phyloP scores from a whole-genome alignment of 352 stramenopile genomes.

The Aphanomyces astaci region DNA sequence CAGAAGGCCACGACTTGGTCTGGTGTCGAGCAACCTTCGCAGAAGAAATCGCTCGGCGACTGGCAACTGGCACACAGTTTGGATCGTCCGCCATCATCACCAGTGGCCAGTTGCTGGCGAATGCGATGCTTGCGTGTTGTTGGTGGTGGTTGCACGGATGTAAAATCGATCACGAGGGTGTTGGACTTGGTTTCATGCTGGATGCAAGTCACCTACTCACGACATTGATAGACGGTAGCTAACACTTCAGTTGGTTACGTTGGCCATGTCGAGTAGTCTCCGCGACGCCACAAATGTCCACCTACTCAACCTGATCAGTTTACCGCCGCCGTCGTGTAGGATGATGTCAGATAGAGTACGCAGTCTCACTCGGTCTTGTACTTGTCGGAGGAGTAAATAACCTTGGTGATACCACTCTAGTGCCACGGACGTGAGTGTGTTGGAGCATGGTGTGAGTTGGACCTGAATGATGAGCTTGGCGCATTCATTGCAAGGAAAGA shows the following conservation, averaged over 20 bases:
- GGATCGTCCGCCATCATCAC: neutral
- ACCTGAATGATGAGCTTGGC: constrained; percentile 98
- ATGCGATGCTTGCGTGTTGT: neutral
- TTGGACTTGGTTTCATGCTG: constrained; percentile 52
- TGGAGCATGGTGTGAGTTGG: neutral
- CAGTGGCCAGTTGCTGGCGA: neutral
- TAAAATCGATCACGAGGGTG: constrained; percentile 68
- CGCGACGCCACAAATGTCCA: constrained; percentile 85
- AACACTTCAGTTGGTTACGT: constrained; percentile 25
- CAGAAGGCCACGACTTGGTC: neutral
- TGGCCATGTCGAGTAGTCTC: constrained; percentile 82
- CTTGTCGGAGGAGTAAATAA: constrained; percentile 96
- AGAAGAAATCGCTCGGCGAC: neutral
- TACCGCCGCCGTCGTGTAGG: no score
- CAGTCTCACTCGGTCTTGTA: constrained; percentile 74
- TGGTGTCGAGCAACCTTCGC: neutral
- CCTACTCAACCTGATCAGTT: constrained; percentile 28
- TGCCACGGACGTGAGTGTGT: neutral
- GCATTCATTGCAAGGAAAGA: constrained; percentile 99
- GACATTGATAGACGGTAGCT: neutral
- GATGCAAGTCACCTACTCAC: constrained; percentile 35
- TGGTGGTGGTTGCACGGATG: constrained; percentile 23
- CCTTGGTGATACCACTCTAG: constrained; percentile 90
- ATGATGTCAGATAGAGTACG: neutral
- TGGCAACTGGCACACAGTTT: neutral